Conservation (phyloP, 2,329 filamentous ascomycete species). For the Sclerotinia minor region DNA sequence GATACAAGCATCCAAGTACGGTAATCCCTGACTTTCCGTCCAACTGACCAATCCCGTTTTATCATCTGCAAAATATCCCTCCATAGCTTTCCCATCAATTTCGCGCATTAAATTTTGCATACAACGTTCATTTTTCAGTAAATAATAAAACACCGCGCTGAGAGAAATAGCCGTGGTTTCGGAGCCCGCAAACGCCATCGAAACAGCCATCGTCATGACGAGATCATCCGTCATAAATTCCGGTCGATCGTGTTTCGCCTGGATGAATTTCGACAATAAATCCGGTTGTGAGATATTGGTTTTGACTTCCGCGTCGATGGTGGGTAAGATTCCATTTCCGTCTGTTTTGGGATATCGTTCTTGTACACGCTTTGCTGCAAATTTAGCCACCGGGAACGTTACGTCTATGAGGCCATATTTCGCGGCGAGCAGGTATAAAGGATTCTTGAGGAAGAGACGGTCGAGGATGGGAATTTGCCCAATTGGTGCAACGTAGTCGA, state of each 20-base stretch:
- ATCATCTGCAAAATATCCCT: slow-evolving; percentile 52
- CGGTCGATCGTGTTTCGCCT: slow-evolving; percentile 64
- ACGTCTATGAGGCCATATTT: slow-evolving; percentile 66
- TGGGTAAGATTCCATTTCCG: slow-evolving; percentile 27
- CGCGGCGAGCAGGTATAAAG: slow-evolving; percentile 66
- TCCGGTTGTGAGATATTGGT: slow-evolving; percentile 50
- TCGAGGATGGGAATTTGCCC: slow-evolving; percentile 76
- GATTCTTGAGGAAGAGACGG: slow-evolving; percentile 71
- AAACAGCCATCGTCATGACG: slow-evolving; percentile 70
- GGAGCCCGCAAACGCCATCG: slow-evolving; percentile 71
- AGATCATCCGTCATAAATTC: slow-evolving; percentile 70
- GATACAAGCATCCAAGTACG: slow-evolving; percentile 75
- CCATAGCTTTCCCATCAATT: slow-evolving; percentile 58
- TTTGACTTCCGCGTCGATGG: slow-evolving; percentile 28
- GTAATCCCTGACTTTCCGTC: slow-evolving; percentile 66
- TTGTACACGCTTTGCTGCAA: slow-evolving; percentile 66
- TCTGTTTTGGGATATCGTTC: slow-evolving; percentile 53
- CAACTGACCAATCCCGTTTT: slow-evolving; percentile 66
- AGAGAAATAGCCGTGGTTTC: slow-evolving; percentile 80
- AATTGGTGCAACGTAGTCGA: slow-evolving; percentile 71
- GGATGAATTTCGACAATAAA: slow-evolving; percentile 70
- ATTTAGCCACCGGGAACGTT: slow-evolving; percentile 71
- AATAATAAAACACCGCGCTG: slow-evolving; percentile 70
- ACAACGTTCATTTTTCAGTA: slow-evolving; percentile 62
- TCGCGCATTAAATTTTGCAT: slow-evolving; percentile 60